Base-by-base conservation (phyloP, 441 rosid species). In the Corymbia calophylla region DNA sequence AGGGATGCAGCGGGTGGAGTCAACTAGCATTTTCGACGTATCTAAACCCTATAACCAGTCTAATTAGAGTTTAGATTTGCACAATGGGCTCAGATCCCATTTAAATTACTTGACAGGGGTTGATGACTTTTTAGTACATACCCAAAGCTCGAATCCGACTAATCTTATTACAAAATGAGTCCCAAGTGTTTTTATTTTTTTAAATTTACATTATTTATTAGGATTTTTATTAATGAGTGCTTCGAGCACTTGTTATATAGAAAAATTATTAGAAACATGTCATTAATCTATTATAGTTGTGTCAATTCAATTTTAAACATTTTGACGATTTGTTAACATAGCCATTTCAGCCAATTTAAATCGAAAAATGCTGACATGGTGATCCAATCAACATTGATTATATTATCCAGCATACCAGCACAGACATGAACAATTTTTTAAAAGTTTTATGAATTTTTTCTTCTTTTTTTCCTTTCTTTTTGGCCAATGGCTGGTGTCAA, bases 331-430 rank as follows among this genome's bases (percentile, higher is more conserved):
- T 56, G 60, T 2, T 0, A 56, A 0, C 23, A 2, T 56, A 56
- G 27, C 23, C 1, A 0, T 21, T 21, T 5, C 5, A 10, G 1
- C 23, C 5, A 56, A 56, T 56, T 21, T 21, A 19, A 8, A 56
- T 56, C 9, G 60, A 0, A 56, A 55, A 56, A 56, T 56, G 60
- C 9, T 56, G 23, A 56, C 5, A 5, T 56, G 60, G 1, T 56
- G 2, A 21, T 56, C 60, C 60, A 56, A 56, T 55, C 0, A 21
- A 2, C 2, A 7, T 2, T 21, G 27, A 25, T 12, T 8, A 56
- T 56, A 25, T 17, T 21, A 56, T 56, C 25, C 7, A 27, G 12
- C 44, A 11, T 56, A 56, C 2, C 0, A 0, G 15, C 5, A 1
- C 23, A 19, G 15, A 56, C 11, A 0, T 56, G 60, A 2, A 21